A percentile compares a stretch with the other conserved stretches of the same genome.
Evolutionary conservation across 805 yeast genomes (phyloP).

Genomic region (Suhomyces sp.): DNA sequence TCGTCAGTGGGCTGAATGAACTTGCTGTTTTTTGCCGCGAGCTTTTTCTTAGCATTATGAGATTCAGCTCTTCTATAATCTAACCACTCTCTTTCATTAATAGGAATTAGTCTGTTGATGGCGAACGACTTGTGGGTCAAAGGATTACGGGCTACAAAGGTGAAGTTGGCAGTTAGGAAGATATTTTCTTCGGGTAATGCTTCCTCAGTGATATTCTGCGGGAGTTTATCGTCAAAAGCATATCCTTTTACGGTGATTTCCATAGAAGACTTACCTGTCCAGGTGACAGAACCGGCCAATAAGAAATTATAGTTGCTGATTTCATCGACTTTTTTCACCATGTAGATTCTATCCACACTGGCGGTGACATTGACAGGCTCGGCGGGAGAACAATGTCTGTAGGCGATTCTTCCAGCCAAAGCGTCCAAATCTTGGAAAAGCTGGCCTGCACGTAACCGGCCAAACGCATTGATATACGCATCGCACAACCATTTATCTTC

Average conservation of each 20-base stretch:
- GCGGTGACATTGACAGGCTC: conserved; percentile 96
- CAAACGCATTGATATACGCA: conserved; percentile 83
- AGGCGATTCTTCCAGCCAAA: conserved; percentile 89
- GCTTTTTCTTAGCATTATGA: conserved; percentile 81
- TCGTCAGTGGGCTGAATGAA: conserved; percentile 61
- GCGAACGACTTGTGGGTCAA: conserved; percentile 87
- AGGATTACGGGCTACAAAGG: conserved; percentile 95
- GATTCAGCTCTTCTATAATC: conserved; percentile 88
- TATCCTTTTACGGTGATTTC: conserved; percentile 90
- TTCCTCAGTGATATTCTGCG: conserved; percentile 51
- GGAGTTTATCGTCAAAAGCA: conserved; percentile 58
- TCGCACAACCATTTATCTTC: conserved; percentile 81
- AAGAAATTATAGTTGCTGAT: conserved; percentile 72
- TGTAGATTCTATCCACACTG: conserved; percentile 85
- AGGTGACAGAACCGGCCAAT: conserved; percentile 86
- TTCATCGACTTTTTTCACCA: conserved; percentile 81
- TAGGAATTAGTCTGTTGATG: conserved; percentile 75
- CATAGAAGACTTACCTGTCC: conserved; percentile 96
- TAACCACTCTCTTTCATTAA: conserved; percentile 71
- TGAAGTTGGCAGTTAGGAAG: conserved; percentile 85
- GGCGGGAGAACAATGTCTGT: conserved; percentile 91
- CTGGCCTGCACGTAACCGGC: conserved; percentile 90
- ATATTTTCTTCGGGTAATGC: conserved; percentile 63
- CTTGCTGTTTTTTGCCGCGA: conserved; percentile 64
- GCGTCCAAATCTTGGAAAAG: conserved; percentile 93